phyloP scores from a whole-genome alignment of 495 filamentous ascomycete species.

The Penicillium ochrochloron region DNA sequence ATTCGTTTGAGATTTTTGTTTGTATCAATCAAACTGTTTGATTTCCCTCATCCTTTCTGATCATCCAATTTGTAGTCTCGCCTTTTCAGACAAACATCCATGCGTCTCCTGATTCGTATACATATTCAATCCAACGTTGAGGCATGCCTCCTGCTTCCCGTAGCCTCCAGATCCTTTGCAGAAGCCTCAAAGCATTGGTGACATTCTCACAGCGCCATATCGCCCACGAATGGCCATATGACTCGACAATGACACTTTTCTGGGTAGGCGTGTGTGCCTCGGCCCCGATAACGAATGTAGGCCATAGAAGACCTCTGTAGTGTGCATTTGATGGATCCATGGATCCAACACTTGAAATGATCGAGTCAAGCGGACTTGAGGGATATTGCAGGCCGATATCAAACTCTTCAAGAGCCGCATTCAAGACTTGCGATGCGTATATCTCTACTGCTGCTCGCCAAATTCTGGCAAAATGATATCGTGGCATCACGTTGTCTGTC shows the following conservation, averaged over 20 bases:
- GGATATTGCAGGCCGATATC: conserved; percentile 2
- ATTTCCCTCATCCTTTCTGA: too few relatives aligned
- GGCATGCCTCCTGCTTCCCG: background rate
- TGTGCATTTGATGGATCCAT: conserved; percentile 13
- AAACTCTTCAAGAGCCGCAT: background rate
- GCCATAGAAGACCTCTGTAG: conserved; percentile 26
- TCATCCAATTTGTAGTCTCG: too few relatives aligned
- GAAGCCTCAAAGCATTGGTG: conserved; percentile 18
- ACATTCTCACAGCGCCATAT: conserved; percentile 27
- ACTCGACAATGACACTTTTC: conserved; percentile 8
- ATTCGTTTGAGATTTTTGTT: too few relatives aligned
- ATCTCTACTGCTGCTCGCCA: conserved; percentile 23
- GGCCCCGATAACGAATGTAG: conserved; percentile 28
- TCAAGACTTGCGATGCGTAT: conserved; percentile 22
- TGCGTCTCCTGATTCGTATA: conserved; percentile 12
- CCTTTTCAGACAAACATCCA: conserved; percentile 4
- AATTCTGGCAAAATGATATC: conserved; percentile 24
- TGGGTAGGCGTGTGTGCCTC: conserved; percentile 18
- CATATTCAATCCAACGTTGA: conserved; percentile 8
- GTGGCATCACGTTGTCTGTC: conserved; percentile 5
- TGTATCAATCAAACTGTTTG: too few relatives aligned
- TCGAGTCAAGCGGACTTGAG: conserved; percentile 8
- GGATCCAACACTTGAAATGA: conserved; percentile 12
- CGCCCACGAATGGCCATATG: conserved; percentile 19
- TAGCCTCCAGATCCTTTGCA: conserved; percentile 9